phyloP scores from a whole-genome alignment of 495 filamentous ascomycete species.

The Aspergillus saccharolyticus region DNA sequence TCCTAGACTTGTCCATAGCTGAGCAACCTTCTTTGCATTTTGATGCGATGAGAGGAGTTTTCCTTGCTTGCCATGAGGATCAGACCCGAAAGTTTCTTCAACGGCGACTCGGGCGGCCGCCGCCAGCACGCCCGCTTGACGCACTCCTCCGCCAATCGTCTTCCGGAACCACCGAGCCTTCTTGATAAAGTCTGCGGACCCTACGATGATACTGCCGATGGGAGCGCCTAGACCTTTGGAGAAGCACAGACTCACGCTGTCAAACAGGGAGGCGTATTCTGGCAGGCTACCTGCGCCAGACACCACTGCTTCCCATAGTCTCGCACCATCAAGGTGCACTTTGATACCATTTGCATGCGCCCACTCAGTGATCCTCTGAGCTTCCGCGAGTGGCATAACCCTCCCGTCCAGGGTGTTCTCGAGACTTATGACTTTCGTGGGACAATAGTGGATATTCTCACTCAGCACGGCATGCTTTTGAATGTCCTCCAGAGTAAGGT shows the following conservation, averaged over 20 bases:
- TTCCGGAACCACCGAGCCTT: slow-evolving; percentile 78
- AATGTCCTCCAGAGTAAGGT: slow-evolving; percentile 75
- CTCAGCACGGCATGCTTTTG: slow-evolving; percentile 42
- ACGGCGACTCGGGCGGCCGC: slow-evolving; percentile 44
- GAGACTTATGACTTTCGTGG: slow-evolving; percentile 73
- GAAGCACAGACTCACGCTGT: slow-evolving; percentile 80
- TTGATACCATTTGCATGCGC: slow-evolving; percentile 61
- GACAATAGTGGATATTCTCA: slow-evolving; percentile 47
- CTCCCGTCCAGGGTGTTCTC: slow-evolving; percentile 82
- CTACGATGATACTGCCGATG: slow-evolving; percentile 75
- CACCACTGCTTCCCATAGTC: slow-evolving; percentile 73
- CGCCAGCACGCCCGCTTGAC: slow-evolving; percentile 57
- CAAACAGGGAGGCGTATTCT: slow-evolving; percentile 68
- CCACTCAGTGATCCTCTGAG: slow-evolving; percentile 61
- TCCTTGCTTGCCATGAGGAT: slow-evolving; percentile 57
- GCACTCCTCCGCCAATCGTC: slow-evolving; percentile 73
- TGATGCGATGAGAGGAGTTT: slow-evolving; percentile 56
- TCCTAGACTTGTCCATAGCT: slow-evolving; percentile 55
- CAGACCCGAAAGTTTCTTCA: slow-evolving; percentile 58
- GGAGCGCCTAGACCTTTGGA: slow-evolving; percentile 88
- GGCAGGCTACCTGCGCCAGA: slow-evolving; percentile 55
- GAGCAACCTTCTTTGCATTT: slow-evolving; percentile 59
- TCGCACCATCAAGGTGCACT: slow-evolving; percentile 79
- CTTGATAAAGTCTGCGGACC: slow-evolving; percentile 58
- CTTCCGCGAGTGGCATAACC: slow-evolving; percentile 69